A percentile compares a stretch with the other conserved stretches of the same genome.
These are phyloP conservation scores for Coemansia sp. DNA, from an alignment of 192 early-diverging fungal species.

Conservation along the genomic window DNA sequence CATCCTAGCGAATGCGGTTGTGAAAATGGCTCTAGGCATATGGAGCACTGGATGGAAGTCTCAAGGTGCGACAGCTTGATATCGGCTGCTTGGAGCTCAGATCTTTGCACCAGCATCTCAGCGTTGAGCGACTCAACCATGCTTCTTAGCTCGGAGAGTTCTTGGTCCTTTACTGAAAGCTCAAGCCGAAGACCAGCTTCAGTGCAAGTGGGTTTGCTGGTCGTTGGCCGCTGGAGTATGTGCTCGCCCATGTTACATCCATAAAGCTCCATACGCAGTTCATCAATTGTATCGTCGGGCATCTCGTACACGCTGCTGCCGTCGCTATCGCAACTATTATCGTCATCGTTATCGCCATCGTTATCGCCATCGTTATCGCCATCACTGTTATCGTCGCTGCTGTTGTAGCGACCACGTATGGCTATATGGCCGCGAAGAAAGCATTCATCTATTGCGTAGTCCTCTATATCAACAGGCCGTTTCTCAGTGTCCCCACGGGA, in stretches of 20 bases:
- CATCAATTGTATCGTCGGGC: conserved; percentile 3
- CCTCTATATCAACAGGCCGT: neutral
- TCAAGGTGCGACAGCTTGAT: conserved; percentile 12
- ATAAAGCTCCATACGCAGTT: neutral
- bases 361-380: neutral
- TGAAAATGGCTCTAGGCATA: conserved; percentile 45
- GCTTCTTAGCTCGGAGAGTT: conserved; percentile 14
- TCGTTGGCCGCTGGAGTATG: neutral
- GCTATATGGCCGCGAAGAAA: neutral
- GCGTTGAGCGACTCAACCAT: conserved; percentile 21
- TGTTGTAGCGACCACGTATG: neutral
- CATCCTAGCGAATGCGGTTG: conserved; percentile 47
- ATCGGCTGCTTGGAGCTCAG: conserved; percentile 18
- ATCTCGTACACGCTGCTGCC: conserved; percentile 15
- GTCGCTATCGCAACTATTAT: conserved; percentile 4
- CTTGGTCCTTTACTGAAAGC: neutral
- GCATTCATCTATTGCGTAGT: neutral
- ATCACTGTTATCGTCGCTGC: neutral
- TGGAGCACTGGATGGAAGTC: conserved; percentile 40
- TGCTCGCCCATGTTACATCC: neutral
- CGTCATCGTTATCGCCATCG: neutral
- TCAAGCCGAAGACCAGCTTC: conserved; percentile 2
- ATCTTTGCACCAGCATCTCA: conserved; percentile 30
- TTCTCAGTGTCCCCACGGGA: neutral
- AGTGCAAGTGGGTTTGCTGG: neutral